phyloP scores from a whole-genome alignment of 768 basidiomycete genomes.

The Ramaria rubella region DNA sequence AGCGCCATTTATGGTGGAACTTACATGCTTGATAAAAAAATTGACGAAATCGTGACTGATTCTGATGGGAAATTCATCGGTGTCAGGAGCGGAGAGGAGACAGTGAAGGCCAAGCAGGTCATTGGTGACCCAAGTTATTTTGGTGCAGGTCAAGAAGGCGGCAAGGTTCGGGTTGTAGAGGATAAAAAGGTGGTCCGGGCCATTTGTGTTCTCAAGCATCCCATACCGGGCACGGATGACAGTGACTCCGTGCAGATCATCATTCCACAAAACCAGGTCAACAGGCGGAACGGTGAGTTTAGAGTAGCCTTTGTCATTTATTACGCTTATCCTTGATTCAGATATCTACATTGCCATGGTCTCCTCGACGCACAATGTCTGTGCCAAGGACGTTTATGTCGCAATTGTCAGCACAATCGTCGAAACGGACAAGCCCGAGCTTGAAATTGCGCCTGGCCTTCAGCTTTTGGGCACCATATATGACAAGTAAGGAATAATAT shows the following conservation, averaged over 20 bases:
- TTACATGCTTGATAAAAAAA: constrained; percentile 97
- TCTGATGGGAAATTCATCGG: constrained; percentile 85
- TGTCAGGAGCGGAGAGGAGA: constrained; percentile 83
- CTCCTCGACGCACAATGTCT: constrained; percentile 95
- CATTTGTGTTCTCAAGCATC: constrained; percentile 97
- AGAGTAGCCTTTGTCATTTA: constrained; percentile 5
- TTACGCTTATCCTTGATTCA: constrained; percentile 31
- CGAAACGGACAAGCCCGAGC: constrained; percentile 87
- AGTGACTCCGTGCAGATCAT: constrained; percentile 95
- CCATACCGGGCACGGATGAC: constrained; percentile 95
- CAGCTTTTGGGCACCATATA: constrained; percentile 86
- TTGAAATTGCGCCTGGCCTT: constrained; percentile 88
- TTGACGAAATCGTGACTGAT: constrained; percentile 86
- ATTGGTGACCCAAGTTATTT: constrained; percentile 99
- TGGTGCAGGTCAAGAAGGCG: constrained; percentile 66
- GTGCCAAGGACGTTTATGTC: constrained; percentile 89
- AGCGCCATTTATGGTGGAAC: constrained; percentile 99
- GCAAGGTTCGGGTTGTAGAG: constrained; percentile 84
- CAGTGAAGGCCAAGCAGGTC: constrained; percentile 94
- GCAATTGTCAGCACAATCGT: constrained; percentile 99
- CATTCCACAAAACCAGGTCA: constrained; percentile 97
- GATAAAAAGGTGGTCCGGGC: constrained; percentile 93
- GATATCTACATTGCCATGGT: constrained; percentile 99
- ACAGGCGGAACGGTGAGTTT: constrained; percentile 76
- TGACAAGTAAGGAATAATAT: constrained; percentile 74